A percentile compares a stretch with the other conserved stretches of the same genome.
These are phyloP conservation scores for Aspergillus latus DNA, from an alignment of 2,329 filamentous ascomycete species.

Conservation along the genomic window DNA sequence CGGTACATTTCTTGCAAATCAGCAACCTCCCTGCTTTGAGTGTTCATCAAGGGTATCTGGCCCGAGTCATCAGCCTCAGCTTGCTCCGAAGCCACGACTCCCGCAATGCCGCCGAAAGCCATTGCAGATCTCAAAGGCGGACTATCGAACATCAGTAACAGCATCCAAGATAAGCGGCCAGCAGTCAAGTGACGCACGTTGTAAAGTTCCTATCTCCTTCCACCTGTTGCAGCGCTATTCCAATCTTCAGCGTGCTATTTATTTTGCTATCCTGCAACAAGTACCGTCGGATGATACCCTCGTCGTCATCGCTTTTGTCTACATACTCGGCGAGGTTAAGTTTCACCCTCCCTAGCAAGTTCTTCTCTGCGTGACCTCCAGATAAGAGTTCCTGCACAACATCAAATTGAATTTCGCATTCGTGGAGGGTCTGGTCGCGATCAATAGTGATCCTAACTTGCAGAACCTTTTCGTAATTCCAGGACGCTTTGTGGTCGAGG, in stretches of 20 bases:
- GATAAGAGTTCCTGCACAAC: slow-evolving; percentile 81
- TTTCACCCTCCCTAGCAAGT: slow-evolving; percentile 73
- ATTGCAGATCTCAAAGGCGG: slow-evolving; percentile 81
- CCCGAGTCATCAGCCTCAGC: slow-evolving; percentile 53
- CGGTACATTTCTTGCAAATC: slow-evolving; percentile 96
- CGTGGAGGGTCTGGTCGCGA: slow-evolving; percentile 74
- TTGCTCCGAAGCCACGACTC: slow-evolving; percentile 71
- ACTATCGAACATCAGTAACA: slow-evolving; percentile 29
- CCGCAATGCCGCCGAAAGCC: slow-evolving; percentile 91
- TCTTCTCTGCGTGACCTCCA: slow-evolving; percentile 69
- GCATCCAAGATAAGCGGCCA: background rate
- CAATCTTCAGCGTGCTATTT: slow-evolving; percentile 85
- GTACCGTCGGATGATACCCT: slow-evolving; percentile 72
- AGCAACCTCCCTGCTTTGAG: slow-evolving; percentile 70
- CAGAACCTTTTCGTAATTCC: slow-evolving; percentile 73
- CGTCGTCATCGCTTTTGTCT: slow-evolving; percentile 67
- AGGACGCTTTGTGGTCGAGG: slow-evolving; percentile 67
- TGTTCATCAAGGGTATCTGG: slow-evolving; percentile 57
- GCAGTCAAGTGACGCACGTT: slow-evolving; percentile 50
- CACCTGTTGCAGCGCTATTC: slow-evolving; percentile 71
- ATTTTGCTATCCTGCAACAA: slow-evolving; percentile 98
- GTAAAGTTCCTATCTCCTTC: slow-evolving; percentile 86
- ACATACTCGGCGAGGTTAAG: slow-evolving; percentile 94
- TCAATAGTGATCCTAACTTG: slow-evolving; percentile 82
- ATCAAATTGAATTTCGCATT: slow-evolving; percentile 81